Conservation (phyloP, 768 basidiomycete genomes). For the Boletus speciosus region DNA sequence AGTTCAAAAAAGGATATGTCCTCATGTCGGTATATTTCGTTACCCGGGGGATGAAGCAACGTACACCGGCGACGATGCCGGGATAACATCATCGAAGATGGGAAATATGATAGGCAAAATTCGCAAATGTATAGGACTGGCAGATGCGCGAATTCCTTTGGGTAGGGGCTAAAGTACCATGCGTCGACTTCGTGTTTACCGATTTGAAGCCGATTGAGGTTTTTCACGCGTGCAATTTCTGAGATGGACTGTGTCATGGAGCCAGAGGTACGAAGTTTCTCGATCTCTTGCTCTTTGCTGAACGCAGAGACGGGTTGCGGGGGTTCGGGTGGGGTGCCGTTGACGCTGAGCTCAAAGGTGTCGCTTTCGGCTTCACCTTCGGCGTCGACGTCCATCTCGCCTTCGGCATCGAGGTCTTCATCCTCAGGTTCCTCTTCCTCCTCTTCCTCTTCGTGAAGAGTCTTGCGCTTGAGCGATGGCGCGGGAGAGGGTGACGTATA, state of each 20-base stretch:
- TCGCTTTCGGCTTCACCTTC: slow-evolving; percentile 53
- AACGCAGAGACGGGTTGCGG: slow-evolving; percentile 60
- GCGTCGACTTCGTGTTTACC: slow-evolving; percentile 96
- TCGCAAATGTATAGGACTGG: slow-evolving; percentile 97
- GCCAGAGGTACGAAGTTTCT: slow-evolving; percentile 94
- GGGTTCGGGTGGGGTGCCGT: slow-evolving; percentile 44
- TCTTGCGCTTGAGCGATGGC: slow-evolving; percentile 66
- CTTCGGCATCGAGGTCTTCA: slow-evolving; percentile 46
- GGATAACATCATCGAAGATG: slow-evolving; percentile 84
- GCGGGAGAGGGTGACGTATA: slow-evolving; percentile 56
- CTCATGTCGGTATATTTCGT: slow-evolving; percentile 98
- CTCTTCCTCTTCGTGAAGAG: slow-evolving; percentile 60
- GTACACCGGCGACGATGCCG: slow-evolving; percentile 91
- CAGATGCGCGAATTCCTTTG: slow-evolving; percentile 95
- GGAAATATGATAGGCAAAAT: slow-evolving; percentile 93
- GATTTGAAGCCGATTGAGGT: slow-evolving; percentile 94
- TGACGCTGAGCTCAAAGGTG: slow-evolving; percentile 59
- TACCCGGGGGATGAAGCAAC: slow-evolving; percentile 92
- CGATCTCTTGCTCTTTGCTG: slow-evolving; percentile 98
- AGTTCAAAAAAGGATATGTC: slow-evolving; percentile 98
- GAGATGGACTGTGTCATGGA: slow-evolving; percentile 99
- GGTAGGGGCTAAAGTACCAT: slow-evolving; percentile 99
- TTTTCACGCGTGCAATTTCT: slow-evolving; percentile 97
- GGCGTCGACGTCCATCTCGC: slow-evolving; percentile 48
- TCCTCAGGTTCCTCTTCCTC: slow-evolving; percentile 52